A percentile compares a stretch with the other conserved stretches of the same genome.
Evolutionary conservation across 306 rosid genomes (phyloP).

Genomic region (Carpinus fangiana): DNA sequence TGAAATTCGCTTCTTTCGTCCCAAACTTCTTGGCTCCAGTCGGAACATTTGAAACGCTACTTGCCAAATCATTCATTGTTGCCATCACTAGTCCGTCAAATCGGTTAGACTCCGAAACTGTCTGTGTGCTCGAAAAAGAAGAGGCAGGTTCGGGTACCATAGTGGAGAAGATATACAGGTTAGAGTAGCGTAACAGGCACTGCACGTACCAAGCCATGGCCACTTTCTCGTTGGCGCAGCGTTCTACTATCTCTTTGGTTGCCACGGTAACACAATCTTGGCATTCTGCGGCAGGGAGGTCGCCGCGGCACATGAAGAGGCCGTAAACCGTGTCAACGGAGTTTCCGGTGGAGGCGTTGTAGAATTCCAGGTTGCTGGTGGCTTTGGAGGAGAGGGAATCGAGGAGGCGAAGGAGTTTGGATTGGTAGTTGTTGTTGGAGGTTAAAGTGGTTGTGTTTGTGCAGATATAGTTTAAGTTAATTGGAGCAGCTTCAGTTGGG

Average conservation of each 20-base stretch:
- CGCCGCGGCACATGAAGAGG: slow-evolving; percentile 50
- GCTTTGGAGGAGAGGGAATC: slow-evolving; percentile 35
- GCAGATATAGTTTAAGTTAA: background rate
- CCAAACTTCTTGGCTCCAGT: slow-evolving; percentile 28
- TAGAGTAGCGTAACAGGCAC: slow-evolving; percentile 42
- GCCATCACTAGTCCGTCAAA: background rate
- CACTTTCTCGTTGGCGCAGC: slow-evolving; percentile 29
- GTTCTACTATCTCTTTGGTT: slow-evolving; percentile 6
- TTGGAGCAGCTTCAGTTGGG: background rate
- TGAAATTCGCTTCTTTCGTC: slow-evolving; percentile 20
- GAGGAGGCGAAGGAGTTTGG: slow-evolving; percentile 39
- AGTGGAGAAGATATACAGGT: slow-evolving; percentile 29
- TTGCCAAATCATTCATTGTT: slow-evolving; percentile 24
- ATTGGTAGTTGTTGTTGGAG: slow-evolving; percentile 4
- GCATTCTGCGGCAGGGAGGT: slow-evolving; percentile 36
- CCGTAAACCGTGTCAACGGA: slow-evolving; percentile 28
- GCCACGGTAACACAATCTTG: slow-evolving; percentile 45
- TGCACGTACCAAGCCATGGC: slow-evolving; percentile 53
- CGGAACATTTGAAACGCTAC: background rate
- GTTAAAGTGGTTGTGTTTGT: slow-evolving; percentile 30
- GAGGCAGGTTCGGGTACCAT: background rate
- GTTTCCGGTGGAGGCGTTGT: slow-evolving; percentile 25
- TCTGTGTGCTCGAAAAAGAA: too few relatives aligned
- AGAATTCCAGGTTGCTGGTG: slow-evolving; percentile 30
- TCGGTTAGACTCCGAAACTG: background rate